Percentiles rank a stretch among this genome's conserved stretches.
These are phyloP conservation scores for Elsinoe perseae DNA, from an alignment of 2,329 filamentous ascomycete genomes.

Conservation along the genomic window DNA sequence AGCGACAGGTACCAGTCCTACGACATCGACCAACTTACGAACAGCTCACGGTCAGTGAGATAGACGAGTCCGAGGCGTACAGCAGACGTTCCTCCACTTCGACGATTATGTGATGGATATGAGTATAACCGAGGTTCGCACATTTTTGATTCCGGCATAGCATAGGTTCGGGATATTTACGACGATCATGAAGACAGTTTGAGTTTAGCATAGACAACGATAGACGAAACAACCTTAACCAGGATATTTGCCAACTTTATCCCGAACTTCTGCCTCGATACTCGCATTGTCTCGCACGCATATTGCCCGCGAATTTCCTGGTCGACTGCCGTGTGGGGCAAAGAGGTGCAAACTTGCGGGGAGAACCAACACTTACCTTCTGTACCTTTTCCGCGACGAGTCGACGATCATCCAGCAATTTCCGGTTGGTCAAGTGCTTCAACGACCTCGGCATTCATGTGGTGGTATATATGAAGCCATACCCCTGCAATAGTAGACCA, in stretches of 20 bases:
- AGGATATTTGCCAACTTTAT: neutral
- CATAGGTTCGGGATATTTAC: conserved; percentile 1
- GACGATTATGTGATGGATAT: neutral
- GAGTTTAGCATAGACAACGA: neutral
- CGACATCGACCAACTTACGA: conserved; percentile 9
- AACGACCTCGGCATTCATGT: neutral
- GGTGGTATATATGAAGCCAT: neutral
- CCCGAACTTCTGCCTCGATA: neutral
- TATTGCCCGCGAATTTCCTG: neutral
- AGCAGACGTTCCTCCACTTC: conserved; percentile 10
- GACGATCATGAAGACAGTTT: neutral
- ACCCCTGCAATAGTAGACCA: neutral
- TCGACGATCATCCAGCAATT: neutral
- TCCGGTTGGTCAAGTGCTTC: neutral
- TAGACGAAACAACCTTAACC: neutral
- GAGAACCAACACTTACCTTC: neutral
- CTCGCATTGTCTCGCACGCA: neutral
- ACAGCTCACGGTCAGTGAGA: conserved; percentile 11
- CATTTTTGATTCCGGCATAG: neutral
- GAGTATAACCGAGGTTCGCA: neutral
- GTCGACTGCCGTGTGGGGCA: neutral
- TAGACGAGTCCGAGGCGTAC: conserved; percentile 13
- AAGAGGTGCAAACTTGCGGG: neutral
- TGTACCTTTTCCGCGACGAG: neutral
- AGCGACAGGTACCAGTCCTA: conserved; percentile 1